Conservation (phyloP, 257 asterid genomes). For the Marsdenia floribunda region DNA sequence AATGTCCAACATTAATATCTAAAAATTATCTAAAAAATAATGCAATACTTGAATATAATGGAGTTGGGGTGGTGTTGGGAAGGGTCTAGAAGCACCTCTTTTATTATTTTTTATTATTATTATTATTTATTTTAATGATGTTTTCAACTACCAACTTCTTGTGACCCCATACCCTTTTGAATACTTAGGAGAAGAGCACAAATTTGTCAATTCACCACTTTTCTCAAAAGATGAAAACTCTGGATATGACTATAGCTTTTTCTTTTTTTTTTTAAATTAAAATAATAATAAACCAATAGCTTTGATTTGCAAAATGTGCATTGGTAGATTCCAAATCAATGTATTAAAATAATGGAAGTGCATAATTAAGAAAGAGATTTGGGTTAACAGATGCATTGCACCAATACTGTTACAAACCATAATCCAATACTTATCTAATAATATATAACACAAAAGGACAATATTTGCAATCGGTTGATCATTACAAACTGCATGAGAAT, state of each 20-base stretch:
- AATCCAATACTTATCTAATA: not conserved
- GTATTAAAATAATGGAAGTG: not conserved
- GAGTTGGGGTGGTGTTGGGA: too few species aligned
- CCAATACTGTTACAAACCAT: constrained; percentile 1
- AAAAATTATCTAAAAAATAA: too few species aligned
- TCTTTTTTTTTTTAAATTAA: too few species aligned
- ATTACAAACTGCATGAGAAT: not conserved
- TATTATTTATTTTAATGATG: not conserved
- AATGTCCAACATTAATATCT: too few species aligned
- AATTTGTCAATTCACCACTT: too few species aligned
- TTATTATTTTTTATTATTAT: too few species aligned
- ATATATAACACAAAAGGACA: not conserved
- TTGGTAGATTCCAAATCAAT: not conserved
- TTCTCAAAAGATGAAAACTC: not conserved
- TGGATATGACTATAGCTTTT: too few species aligned
- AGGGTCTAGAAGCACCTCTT: not conserved
- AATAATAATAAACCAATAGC: too few species aligned
- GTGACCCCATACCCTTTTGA: not conserved
- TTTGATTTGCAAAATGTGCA: too few species aligned
- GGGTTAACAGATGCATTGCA: constrained; percentile 9
- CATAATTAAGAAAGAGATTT: not conserved
- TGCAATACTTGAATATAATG: too few species aligned
- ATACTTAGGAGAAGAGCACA: too few species aligned
- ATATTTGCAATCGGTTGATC: not conserved
- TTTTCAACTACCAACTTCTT: not conserved